These are phyloP conservation scores for Aspergillus unguis DNA, from an alignment of 2,329 filamentous ascomycete genomes.

Conservation along the genomic window DNA sequence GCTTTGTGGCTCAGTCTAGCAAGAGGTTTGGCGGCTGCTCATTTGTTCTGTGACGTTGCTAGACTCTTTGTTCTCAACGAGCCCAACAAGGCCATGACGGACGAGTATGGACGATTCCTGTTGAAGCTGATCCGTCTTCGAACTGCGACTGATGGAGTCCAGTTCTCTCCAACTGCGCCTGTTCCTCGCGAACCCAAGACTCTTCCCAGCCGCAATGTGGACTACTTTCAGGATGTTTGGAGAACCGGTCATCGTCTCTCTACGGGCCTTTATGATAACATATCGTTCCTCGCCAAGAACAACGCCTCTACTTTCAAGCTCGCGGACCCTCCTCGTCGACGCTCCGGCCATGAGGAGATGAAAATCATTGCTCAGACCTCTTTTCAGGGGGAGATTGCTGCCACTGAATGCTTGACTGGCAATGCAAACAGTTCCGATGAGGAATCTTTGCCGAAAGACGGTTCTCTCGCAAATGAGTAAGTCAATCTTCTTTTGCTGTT, in stretches of 20 bases:
- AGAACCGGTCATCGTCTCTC: conserved; percentile 12
- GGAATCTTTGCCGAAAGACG: neutral
- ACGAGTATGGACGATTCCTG: conserved; percentile 13
- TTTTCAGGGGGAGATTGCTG: neutral
- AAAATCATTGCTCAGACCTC: neutral
- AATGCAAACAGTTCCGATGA: neutral
- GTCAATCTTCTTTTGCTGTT: neutral
- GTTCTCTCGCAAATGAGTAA: neutral
- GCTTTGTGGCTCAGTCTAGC: conserved; percentile 27
- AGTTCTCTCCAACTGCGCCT: conserved; percentile 6
- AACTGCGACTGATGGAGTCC: conserved; percentile 9
- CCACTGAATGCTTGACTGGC: neutral
- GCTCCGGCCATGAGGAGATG: conserved; percentile 12
- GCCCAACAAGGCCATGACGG: conserved; percentile 3
- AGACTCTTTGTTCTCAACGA: conserved; percentile 20
- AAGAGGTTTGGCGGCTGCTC: conserved; percentile 25
- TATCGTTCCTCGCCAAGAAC: conserved; percentile 11
- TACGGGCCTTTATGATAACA: conserved; percentile 8
- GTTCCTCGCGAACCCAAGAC: conserved; percentile 12
- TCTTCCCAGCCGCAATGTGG: conserved; percentile 12
- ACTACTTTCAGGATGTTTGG: conserved; percentile 21
- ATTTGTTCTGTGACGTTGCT: conserved; percentile 28
- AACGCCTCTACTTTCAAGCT: conserved; percentile 8
- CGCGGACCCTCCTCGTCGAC: conserved; percentile 2
- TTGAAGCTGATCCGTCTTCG: conserved; percentile 16